These are phyloP conservation scores for Marasmius oreades DNA, from an alignment of 1,284 basidiomycete genomes.

Conservation along the genomic window DNA sequence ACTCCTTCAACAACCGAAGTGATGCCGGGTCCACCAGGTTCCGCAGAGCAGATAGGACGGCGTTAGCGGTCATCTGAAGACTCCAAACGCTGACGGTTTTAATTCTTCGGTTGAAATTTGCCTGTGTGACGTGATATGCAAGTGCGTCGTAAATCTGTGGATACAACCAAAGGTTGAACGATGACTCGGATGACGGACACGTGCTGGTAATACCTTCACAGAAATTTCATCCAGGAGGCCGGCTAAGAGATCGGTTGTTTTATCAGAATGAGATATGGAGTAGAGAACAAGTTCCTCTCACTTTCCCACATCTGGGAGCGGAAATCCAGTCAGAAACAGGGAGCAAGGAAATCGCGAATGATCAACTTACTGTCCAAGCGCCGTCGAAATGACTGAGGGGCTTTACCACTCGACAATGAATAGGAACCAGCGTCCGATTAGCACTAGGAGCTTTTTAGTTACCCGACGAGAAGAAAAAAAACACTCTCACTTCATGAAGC, in stretches of 20 bases:
- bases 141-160: slow-evolving; percentile 81
- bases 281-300: slow-evolving; percentile 32
- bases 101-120: slow-evolving; percentile 82
- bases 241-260: slow-evolving; percentile 38
- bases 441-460: slow-evolving; percentile 46
- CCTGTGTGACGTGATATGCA: slow-evolving; percentile 87
- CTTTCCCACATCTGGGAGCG: slow-evolving; percentile 77
- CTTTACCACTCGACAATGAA: slow-evolving; percentile 83
- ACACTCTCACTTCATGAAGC: slow-evolving; percentile 88
- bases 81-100: slow-evolving; percentile 84
- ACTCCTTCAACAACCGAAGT: no score
- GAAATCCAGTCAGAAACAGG: slow-evolving; percentile 9
- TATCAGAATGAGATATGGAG: slow-evolving; percentile 13
- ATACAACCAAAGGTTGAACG: slow-evolving; percentile 6
- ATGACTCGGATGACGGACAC: slow-evolving; percentile 1
- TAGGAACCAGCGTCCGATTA: slow-evolving; percentile 88
- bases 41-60: slow-evolving; percentile 40
- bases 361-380: slow-evolving; percentile 77
- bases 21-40: slow-evolving; percentile 28
- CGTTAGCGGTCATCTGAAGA: slow-evolving; percentile 46
- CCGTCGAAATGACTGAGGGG: slow-evolving; percentile 83
- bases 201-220: slow-evolving; percentile 50
- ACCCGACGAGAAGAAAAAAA: background rate
- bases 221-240: slow-evolving; percentile 83
- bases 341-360: slow-evolving; percentile 3